Conservation (phyloP, 176 grass and related monocot genomes). For the maize (Zea mays) region Zm-B73-REFERENCE-NAM-5.0 NC_050101.1:143726001-143726500, state of each 20-base stretch:
- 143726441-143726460: slow-evolving; percentile 2
- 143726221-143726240: slow-evolving; percentile 71
- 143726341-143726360: background rate
- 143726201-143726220: slow-evolving; percentile 81
- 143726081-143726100: background rate
- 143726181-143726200: slow-evolving; percentile 75
- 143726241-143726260: slow-evolving; percentile 58
- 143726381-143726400: background rate
- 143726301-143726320: background rate
- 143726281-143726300: slow-evolving; percentile 50
- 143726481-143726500: background rate
- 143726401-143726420: slow-evolving; percentile 5
- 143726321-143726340: background rate
- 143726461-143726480: slow-evolving; percentile 21
- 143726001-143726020: slow-evolving; percentile 66
- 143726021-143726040: slow-evolving; percentile 88
- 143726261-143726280: slow-evolving; percentile 32
- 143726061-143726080: background rate
- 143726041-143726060: slow-evolving; percentile 36
- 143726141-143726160: background rate
- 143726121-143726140: background rate
- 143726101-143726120: background rate
- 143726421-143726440: background rate
- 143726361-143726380: background rate
- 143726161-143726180: slow-evolving; percentile 20